phyloP scores from a whole-genome alignment of 768 basidiomycete species.

The Russula foetens region DNA sequence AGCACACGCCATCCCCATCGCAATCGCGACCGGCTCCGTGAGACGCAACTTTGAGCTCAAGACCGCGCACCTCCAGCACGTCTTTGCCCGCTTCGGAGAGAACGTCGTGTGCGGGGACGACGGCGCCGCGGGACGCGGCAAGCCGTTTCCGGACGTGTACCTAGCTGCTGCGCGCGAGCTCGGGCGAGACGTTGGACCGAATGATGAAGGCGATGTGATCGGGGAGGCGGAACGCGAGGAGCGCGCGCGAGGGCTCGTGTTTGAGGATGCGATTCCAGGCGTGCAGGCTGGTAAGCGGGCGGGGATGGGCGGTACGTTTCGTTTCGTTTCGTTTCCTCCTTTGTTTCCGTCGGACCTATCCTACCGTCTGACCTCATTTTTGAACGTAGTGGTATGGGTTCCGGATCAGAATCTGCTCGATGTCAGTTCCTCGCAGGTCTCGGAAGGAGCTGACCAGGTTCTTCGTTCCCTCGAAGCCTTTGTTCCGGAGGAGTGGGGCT shows the following conservation, averaged over 20 bases:
- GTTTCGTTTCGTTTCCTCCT: background rate
- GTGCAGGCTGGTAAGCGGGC: constrained; percentile 76
- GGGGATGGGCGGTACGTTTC: constrained; percentile 77
- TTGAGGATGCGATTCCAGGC: constrained; percentile 76
- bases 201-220: constrained; percentile 29
- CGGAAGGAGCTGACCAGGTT: constrained; percentile 48
- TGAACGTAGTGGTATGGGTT: constrained; percentile 66
- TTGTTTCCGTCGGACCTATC: too few species aligned
- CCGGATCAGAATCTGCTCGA: constrained; percentile 63
- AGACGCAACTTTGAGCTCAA: constrained; percentile 62
- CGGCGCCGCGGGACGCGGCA: constrained; percentile 47
- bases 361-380: background rate
- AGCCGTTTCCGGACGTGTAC: constrained; percentile 80
- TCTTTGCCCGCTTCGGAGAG: constrained; percentile 55
- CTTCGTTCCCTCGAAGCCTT: constrained; percentile 63
- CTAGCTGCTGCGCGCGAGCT: constrained; percentile 58
- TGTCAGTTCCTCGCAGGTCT: constrained; percentile 33
- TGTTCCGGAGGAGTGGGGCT: constrained; percentile 74
- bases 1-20: constrained; percentile 62
- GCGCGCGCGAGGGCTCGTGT: constrained; percentile 60
- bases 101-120: constrained; percentile 72
- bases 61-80: constrained; percentile 48
- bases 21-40: constrained; percentile 70
- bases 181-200: constrained; percentile 49
- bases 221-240: constrained; percentile 35